phyloP scores from a whole-genome alignment of 2,329 filamentous ascomycete genomes.

The Lasiodiplodia gonubiensis region DNA sequence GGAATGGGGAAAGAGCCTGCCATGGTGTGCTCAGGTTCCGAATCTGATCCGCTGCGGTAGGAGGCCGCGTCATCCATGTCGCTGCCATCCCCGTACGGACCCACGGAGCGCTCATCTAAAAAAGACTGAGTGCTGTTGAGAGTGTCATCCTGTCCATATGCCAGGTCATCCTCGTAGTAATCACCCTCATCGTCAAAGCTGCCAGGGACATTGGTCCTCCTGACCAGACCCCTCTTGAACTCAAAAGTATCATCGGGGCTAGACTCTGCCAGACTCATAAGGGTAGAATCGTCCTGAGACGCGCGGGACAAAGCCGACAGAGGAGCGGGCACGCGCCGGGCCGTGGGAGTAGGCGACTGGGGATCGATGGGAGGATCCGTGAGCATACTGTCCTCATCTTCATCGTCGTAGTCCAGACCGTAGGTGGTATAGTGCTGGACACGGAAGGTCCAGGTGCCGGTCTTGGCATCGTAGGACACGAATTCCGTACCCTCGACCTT shows the following conservation, averaged over 20 bases:
- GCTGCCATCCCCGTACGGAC: conserved; percentile 64
- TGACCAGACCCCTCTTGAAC: conserved; percentile 56
- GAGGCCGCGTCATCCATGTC: conserved; percentile 67
- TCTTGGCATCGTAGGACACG: conserved; percentile 76
- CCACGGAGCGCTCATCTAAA: conserved; percentile 91
- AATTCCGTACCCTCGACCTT: conserved; percentile 82
- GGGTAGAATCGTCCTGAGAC: conserved; percentile 41
- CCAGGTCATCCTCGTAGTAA: conserved; percentile 61
- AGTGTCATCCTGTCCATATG: conserved; percentile 39
- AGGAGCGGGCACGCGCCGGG: conserved; percentile 40
- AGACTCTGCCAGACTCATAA: conserved; percentile 49
- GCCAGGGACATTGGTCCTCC: conserved; percentile 69
- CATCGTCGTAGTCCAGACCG: conserved; percentile 73
- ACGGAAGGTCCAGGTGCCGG: conserved; percentile 86
- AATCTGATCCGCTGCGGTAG: conserved; percentile 73
- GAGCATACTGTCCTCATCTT: conserved; percentile 56
- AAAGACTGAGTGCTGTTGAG: conserved; percentile 68
- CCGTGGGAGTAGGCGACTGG: conserved; percentile 52
- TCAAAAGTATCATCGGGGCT: conserved; percentile 62
- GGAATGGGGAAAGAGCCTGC: conserved; percentile 77
- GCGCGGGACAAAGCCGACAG: conserved; percentile 27
- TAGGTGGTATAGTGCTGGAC: conserved; percentile 99
- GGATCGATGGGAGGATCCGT: conserved; percentile 41
- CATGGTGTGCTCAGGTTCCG: conserved; percentile 73
- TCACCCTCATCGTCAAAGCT: conserved; percentile 73